Evolutionary conservation across 495 filamentous ascomycete genomes (phyloP), one percentile per base, ranked within the genome.

Genomic region (Podospora conica): DNA sequence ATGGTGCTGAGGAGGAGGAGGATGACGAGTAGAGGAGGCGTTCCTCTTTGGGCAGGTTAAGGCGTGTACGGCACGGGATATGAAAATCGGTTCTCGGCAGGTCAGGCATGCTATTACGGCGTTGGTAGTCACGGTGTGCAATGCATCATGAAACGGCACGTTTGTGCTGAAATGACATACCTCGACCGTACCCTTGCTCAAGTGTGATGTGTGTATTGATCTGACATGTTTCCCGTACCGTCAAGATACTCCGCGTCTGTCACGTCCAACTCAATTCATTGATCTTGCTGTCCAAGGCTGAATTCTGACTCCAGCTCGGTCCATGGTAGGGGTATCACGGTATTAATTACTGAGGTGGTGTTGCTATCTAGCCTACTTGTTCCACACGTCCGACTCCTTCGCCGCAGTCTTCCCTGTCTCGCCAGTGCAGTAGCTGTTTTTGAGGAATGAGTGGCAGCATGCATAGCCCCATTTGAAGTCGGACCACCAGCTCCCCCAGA

Each of bases 401-500:
- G 61, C 58, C 1, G 91, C 91, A 60, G 76, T 77, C 74, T 85
- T 92, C 18, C 93, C 93, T 64, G 88, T 88, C 60, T 92, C 91
- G 20, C 95, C 96, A 1, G 96, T 97, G 77, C 95, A 98, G 71
- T 97, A 98, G 74, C 91, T 96, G 73, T 98, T 97, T 80, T 96
- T 97, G 55, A 95, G 85, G 7, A 87, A 89, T 2, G 92, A 96
- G 75, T 91, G 92, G 82, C 95, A 98, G 78, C 95, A 98, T 24
- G 91, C 85, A 76, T 96, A 98, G n/a, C 96, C 95, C 95, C 95
- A 98, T 77, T 89, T 82, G 79, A 97, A 97, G 64, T 91, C 87
- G 54, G 85, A 84, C 95, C 95, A 98, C 95, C 95, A 98, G 73
- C 92, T 97, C 40, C 95, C 95, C 91, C 93, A 98, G 1, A 96